Evolutionary conservation across 179 eudicot species (phyloP).

Genomic region (Spinacia oleracea): DNA sequence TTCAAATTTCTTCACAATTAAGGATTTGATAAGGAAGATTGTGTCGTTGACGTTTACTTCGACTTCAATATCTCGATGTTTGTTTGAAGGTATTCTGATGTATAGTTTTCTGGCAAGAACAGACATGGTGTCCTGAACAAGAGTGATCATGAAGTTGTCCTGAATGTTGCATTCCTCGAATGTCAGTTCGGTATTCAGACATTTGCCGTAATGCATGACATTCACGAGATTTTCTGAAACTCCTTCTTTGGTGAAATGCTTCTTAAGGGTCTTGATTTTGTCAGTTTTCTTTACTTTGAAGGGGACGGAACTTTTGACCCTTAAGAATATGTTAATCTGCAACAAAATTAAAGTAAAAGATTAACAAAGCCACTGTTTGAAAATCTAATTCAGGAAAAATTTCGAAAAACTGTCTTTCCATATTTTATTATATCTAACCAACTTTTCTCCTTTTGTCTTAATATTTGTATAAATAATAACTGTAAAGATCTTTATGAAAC

Average conservation of each 20-base stretch:
- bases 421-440: no score
- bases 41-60: not conserved
- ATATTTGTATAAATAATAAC: no score
- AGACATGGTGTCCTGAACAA: not conserved
- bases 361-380: no score
- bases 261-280: not conserved
- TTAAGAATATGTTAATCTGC: not conserved
- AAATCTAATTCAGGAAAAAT: no score
- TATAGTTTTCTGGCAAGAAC: not conserved
- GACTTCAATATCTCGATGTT: not conserved
- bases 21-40: not conserved
- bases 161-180: not conserved
- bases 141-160: not conserved
- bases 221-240: not conserved
- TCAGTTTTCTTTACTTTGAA: not conserved
- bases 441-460: no score
- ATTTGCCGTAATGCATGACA: no score
- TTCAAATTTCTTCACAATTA: not conserved
- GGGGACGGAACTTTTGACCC: not conserved
- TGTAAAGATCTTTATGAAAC: no score
- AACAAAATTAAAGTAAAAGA: not conserved
- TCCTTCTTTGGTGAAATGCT: not conserved
- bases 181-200: not conserved
- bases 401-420: no score
- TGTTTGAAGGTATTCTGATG: not conserved